A percentile compares a stretch with the other conserved stretches of the same genome.
These are phyloP conservation scores for Coffea eugenioides DNA, from an alignment of 257 asterid species.

Conservation along the genomic window DNA sequence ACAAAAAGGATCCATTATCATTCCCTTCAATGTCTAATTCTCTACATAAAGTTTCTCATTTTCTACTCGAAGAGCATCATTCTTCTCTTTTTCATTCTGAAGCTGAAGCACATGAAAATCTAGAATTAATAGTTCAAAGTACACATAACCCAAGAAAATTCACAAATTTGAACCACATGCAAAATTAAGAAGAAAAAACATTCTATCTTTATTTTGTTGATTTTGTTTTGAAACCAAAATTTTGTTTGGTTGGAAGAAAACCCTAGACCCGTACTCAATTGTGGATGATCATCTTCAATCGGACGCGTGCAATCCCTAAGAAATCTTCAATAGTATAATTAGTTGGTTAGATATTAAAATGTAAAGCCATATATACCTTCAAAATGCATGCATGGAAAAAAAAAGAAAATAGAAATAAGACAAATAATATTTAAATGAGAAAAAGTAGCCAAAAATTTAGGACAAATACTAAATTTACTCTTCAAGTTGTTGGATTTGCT, in stretches of 20 bases:
- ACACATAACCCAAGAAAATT: background rate
- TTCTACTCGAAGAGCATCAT: background rate
- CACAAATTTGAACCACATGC: background rate
- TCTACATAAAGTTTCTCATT: background rate
- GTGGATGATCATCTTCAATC: too few species aligned
- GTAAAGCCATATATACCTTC: background rate
- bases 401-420: too few species aligned
- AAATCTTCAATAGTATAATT: background rate
- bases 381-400: background rate
- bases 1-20: background rate
- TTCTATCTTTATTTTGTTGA: background rate
- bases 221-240: background rate
- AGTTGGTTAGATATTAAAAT: background rate
- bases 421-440: too few species aligned
- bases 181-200: too few species aligned
- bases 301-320: background rate
- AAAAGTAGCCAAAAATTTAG: too few species aligned
- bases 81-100: background rate
- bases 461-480: background rate
- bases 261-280: background rate
- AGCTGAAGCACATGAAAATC: background rate
- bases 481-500: too few species aligned
- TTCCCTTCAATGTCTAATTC: background rate
- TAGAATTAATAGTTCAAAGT: too few species aligned
- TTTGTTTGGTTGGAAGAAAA: background rate